Conservation (phyloP, 192 early-diverging fungal genomes). For the Coemansia sp. region DNA sequence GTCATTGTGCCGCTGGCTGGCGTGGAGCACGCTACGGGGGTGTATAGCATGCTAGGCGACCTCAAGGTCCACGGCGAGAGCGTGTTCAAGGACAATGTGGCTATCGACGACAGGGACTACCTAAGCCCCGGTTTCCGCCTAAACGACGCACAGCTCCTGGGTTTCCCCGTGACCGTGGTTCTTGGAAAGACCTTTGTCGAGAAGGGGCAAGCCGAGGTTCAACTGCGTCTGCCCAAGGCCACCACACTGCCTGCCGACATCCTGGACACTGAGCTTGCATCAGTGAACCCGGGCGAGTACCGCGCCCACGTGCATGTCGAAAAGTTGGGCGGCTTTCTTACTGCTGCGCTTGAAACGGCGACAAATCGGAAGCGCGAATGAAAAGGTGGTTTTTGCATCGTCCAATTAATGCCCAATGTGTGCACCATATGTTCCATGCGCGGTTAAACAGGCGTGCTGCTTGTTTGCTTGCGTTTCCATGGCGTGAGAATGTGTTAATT, state of each 20-base stretch:
- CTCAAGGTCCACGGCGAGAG: slow-evolving; percentile 1
- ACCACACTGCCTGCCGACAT: not conserved
- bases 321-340: slow-evolving; percentile 24
- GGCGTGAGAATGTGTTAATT: not conserved
- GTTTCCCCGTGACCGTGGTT: slow-evolving; percentile 75
- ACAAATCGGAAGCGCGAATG: not conserved
- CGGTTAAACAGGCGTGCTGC: not conserved
- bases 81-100: slow-evolving; percentile 52
- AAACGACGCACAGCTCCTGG: slow-evolving; percentile 78
- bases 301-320: slow-evolving; percentile 19
- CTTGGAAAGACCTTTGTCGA: slow-evolving; percentile 61
- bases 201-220: slow-evolving; percentile 31
- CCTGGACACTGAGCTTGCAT: slow-evolving; percentile 3
- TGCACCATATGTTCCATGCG: too few relatives aligned
- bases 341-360: slow-evolving; percentile 6
- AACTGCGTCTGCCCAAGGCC: slow-evolving; percentile 34
- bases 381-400: too few relatives aligned
- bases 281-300: slow-evolving; percentile 12
- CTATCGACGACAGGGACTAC: slow-evolving; percentile 69
- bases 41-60: slow-evolving; percentile 11
- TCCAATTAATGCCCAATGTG: too few relatives aligned
- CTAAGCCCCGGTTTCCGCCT: slow-evolving; percentile 74
- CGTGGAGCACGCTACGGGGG: slow-evolving; percentile 3
- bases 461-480: too few relatives aligned
- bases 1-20: slow-evolving; percentile 60